These are phyloP conservation scores for Gastroboletus turbinatus DNA, from an alignment of 1,284 basidiomycete genomes.

Conservation along the genomic window DNA sequence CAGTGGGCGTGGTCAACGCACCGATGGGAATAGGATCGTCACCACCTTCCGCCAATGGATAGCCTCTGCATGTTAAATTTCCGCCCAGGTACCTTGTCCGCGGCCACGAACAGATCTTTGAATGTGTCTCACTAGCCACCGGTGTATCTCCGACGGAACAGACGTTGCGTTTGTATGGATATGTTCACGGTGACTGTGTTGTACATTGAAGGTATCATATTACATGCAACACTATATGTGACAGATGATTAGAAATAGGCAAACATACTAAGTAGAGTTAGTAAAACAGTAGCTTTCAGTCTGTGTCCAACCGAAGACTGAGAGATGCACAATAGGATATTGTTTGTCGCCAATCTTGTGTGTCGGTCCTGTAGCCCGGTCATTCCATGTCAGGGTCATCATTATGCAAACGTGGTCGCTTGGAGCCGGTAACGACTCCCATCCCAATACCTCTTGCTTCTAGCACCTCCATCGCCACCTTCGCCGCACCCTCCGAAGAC, in stretches of 20 bases:
- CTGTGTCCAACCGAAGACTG: conserved; percentile 26
- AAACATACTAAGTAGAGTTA: conserved; percentile 35
- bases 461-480: conserved; percentile 74
- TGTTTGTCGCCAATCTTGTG: conserved; percentile 19
- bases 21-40: conserved; percentile 33
- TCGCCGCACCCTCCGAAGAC: conserved; percentile 67
- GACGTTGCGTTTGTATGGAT: neutral
- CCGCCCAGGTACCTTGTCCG: conserved; percentile 28
- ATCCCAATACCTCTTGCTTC: conserved; percentile 73
- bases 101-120: conserved; percentile 20
- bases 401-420: conserved; percentile 58
- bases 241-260: conserved; percentile 33
- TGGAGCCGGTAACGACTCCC: conserved; percentile 48
- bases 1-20: conserved; percentile 26
- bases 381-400: conserved; percentile 49
- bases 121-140: conserved; percentile 3
- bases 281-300: conserved; percentile 32
- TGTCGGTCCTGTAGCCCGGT: conserved; percentile 24
- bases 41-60: conserved; percentile 22
- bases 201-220: conserved; percentile 38
- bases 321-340: conserved; percentile 34
- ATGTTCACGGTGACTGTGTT: conserved; percentile 14
- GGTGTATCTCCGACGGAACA: conserved; percentile 14
- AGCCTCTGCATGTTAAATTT: conserved; percentile 23
- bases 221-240: conserved; percentile 39